A percentile compares a stretch with the other conserved stretches of the same genome.
Evolutionary conservation across 2,329 filamentous ascomycete genomes (phyloP).

Genomic region (Arthrobotrys entomopaga): DNA sequence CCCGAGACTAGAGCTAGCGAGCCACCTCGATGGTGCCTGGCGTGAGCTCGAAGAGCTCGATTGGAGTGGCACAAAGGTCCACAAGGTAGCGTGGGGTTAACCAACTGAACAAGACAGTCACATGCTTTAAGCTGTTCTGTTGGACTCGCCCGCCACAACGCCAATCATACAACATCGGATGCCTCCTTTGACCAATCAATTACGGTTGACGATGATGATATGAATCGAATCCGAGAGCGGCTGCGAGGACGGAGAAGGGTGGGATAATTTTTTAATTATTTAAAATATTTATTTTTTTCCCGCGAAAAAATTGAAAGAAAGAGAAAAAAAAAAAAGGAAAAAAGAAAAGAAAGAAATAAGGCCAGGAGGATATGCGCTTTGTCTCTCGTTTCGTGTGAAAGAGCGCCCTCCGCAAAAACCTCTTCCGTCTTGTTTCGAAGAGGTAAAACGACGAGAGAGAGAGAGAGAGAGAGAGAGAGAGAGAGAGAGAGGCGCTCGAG

Average conservation of each 20-base stretch:
- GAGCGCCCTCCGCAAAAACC: constrained; percentile 20
- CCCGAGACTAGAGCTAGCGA: no score
- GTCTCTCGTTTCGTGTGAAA: constrained; percentile 44
- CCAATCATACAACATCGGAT: constrained; percentile 42
- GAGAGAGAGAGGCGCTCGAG: not conserved
- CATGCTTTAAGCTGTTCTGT: constrained; percentile 21
- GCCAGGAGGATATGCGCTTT: constrained; percentile 27
- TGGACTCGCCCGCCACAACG: constrained; percentile 21
- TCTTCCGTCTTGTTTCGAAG: constrained; percentile 33
- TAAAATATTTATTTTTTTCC: constrained; percentile 6
- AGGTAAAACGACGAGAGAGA: constrained; percentile 10
- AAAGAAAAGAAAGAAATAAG: not conserved
- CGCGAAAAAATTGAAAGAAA: not conserved
- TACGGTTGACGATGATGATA: no score
- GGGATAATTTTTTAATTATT: no score
- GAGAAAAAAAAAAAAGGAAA: constrained; percentile 12
- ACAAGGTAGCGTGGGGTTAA: constrained; percentile 27
- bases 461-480: no score
- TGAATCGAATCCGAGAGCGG: no score
- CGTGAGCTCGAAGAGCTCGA: constrained; percentile 19
- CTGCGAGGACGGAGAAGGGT: no score
- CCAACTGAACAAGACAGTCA: constrained; percentile 20
- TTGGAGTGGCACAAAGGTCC: constrained; percentile 17
- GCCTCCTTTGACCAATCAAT: constrained; percentile 4
- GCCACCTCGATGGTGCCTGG: constrained; percentile 3